Conservation (phyloP, 768 basidiomycete genomes). For the Lentinula raphanica region DNA sequence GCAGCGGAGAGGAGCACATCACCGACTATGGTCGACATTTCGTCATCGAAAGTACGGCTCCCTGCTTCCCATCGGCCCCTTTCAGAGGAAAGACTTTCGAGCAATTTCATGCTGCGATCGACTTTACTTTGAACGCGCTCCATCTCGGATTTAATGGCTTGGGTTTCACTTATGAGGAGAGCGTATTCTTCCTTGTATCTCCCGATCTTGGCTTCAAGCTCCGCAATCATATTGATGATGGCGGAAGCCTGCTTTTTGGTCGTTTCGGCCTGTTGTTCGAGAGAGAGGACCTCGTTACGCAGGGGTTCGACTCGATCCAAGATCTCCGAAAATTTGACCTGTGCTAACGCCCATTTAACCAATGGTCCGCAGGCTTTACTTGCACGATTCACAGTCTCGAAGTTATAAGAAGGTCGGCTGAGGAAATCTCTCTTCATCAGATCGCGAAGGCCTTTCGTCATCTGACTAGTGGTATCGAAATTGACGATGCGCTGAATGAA, state of each 20-base stretch:
- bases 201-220: slow-evolving; percentile 88
- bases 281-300: slow-evolving; percentile 89
- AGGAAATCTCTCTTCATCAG: slow-evolving; percentile 92
- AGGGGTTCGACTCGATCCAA: slow-evolving; percentile 95
- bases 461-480: slow-evolving; percentile 87
- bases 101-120: slow-evolving; percentile 90
- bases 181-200: slow-evolving; percentile 98
- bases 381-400: slow-evolving; percentile 87
- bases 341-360: slow-evolving; percentile 97
- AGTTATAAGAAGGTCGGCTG: slow-evolving; percentile 86
- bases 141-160: slow-evolving; percentile 97
- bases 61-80: slow-evolving; percentile 90
- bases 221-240: slow-evolving; percentile 87
- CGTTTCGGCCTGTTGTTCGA: slow-evolving; percentile 90
- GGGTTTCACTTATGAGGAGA: slow-evolving; percentile 90
- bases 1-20: slow-evolving; percentile 94
- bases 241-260: slow-evolving; percentile 90
- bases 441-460: slow-evolving; percentile 87
- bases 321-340: slow-evolving; percentile 96
- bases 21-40: slow-evolving; percentile 98
- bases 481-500: slow-evolving; percentile 95
- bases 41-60: slow-evolving; percentile 91
- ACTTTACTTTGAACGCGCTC: slow-evolving; percentile 96
- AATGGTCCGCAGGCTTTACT: slow-evolving; percentile 97
- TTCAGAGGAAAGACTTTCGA: slow-evolving; percentile 93